Conservation (phyloP, 495 filamentous ascomycete genomes). For the Penicillium chermesinum region DNA sequence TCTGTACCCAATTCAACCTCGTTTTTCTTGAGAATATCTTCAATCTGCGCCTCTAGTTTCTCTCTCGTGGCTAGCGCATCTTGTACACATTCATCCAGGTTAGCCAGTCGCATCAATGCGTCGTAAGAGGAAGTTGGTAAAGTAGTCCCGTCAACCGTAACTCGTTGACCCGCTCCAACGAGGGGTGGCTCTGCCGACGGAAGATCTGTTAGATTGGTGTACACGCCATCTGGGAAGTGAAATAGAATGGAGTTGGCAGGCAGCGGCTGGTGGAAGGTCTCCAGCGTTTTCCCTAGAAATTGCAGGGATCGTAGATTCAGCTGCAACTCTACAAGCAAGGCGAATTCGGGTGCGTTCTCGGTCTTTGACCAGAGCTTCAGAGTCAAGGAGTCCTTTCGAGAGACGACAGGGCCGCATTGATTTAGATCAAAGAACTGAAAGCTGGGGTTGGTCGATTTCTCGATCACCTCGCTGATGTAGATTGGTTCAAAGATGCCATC, state of each 20-base stretch:
- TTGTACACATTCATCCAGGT: slow-evolving; percentile 86
- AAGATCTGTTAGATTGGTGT: slow-evolving; percentile 64
- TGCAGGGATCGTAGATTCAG: slow-evolving; percentile 66
- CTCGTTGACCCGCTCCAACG: slow-evolving; percentile 10
- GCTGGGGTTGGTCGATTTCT: slow-evolving; percentile 81
- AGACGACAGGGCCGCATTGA: slow-evolving; percentile 58
- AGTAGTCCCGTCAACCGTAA: slow-evolving; percentile 28
- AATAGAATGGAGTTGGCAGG: slow-evolving; percentile 83
- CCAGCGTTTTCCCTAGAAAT: slow-evolving; percentile 73
- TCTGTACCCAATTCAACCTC: slow-evolving; percentile 34
- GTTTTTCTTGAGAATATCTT: slow-evolving; percentile 57
- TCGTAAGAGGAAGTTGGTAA: slow-evolving; percentile 80
- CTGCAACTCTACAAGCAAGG: slow-evolving; percentile 64
- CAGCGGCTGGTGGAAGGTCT: slow-evolving; percentile 69
- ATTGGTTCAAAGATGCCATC: slow-evolving; percentile 62
- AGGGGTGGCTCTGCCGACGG: slow-evolving; percentile 38
- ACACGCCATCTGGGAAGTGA: slow-evolving; percentile 83
- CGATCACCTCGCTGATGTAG: slow-evolving; percentile 82
- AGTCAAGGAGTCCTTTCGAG: slow-evolving; percentile 56
- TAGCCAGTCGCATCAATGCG: slow-evolving; percentile 80
- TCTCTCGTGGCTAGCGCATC: slow-evolving; percentile 79
- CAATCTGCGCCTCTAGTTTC: slow-evolving; percentile 71
- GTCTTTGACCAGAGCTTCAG: slow-evolving; percentile 75
- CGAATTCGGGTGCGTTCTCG: slow-evolving; percentile 51
- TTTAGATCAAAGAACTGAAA: slow-evolving; percentile 84